Base-by-base conservation (phyloP, 139 green algal species). In the Chlorella sp. region DNA sequence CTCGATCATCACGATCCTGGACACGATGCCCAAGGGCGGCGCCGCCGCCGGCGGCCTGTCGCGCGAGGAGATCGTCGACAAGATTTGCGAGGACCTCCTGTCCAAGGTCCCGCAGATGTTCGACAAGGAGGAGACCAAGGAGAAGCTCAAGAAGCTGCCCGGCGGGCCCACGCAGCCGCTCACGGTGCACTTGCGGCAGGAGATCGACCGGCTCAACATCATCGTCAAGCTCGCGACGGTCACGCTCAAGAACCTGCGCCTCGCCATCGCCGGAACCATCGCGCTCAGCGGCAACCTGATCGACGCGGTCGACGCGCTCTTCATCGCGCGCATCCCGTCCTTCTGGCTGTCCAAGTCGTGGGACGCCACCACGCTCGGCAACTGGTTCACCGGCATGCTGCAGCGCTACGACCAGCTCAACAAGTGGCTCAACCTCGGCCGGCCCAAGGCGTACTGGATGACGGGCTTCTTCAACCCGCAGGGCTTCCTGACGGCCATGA, bases 381-480 rank as follows among this genome's bases (percentile, higher is more conserved):
- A 88, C 71, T 97, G 93, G 93, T 96, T 96, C 82, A 86, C 79
- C 17, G 93, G 92, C 34, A 78, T 97, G 74, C 81, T 97, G 70
- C 80, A 90, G 77, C 85, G 94, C 26, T 88, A 93, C 71, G 92
- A 97, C 74, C 94, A 98, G 88, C 88, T 98, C 33, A 78, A 86
- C 77, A 91, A 91, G 76, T 98, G 94, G 94, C 81, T 98, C 50
- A 90, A 89, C 78, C 71, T 80, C 50, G 94, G 94, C 32, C 84
- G 91, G 24, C 93, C 93, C 33, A 94, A 93, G 64, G 87, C 83
- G 10, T 97, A 93, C 84, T 97, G 93, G 94, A 81, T 98, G 70
- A 93, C 90, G 27, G 94, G 93, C 55, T 96, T 97, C 81, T 97
- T 97, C 89, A 98, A 98, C 86, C 93, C 67, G 30, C 82, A 93